Percentiles rank a stretch among this genome's conserved stretches.
phyloP scores from a whole-genome alignment of 768 basidiomycete genomes.

The Chalciporus chontae region DNA sequence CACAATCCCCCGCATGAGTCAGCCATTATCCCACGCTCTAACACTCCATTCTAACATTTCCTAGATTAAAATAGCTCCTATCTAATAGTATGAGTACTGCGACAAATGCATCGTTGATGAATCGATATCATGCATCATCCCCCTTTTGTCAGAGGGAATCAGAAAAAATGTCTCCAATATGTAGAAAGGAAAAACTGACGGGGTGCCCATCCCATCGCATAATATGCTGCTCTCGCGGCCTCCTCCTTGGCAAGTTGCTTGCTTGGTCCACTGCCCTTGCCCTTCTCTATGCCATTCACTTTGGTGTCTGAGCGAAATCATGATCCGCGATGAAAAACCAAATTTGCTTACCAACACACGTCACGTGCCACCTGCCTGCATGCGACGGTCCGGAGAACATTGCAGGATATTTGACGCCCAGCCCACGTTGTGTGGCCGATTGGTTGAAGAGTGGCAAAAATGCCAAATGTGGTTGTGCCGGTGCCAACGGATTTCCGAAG shows the following conservation, averaged over 20 bases:
- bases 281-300: slow-evolving; percentile 73
- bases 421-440: slow-evolving; percentile 61
- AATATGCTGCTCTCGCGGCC: slow-evolving; percentile 68
- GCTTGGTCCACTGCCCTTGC: slow-evolving; percentile 58
- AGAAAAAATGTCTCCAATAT: neutral
- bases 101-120: too few relatives aligned
- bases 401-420: slow-evolving; percentile 58
- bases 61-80: slow-evolving; percentile 16
- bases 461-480: slow-evolving; percentile 59
- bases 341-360: slow-evolving; percentile 58
- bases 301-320: slow-evolving; percentile 5
- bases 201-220: slow-evolving; percentile 71
- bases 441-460: slow-evolving; percentile 76
- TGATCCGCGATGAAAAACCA: neutral
- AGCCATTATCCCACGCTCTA: slow-evolving; percentile 21
- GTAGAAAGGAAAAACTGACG: slow-evolving; percentile 26
- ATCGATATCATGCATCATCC: too few relatives aligned
- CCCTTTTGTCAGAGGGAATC: slow-evolving; percentile 9
- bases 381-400: slow-evolving; percentile 64
- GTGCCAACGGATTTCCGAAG: slow-evolving; percentile 54
- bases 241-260: slow-evolving; percentile 80
- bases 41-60: slow-evolving; percentile 13
- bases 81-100: neutral
- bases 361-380: slow-evolving; percentile 62
- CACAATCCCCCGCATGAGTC: slow-evolving; percentile 20